These are phyloP conservation scores for Xerocomus spinulosus DNA, from an alignment of 768 basidiomycete genomes.

Conservation along the genomic window DNA sequence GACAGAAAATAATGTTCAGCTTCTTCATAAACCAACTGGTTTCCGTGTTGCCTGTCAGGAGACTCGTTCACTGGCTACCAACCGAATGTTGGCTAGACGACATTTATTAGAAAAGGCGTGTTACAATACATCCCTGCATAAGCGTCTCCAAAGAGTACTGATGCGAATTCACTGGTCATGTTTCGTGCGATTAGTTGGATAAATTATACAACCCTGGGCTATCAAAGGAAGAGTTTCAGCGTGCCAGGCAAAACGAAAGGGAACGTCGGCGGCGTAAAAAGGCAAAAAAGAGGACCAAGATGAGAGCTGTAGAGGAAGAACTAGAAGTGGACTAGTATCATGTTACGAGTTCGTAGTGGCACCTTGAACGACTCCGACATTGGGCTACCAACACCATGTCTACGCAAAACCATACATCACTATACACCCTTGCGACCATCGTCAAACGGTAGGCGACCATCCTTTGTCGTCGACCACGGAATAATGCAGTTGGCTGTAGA, in stretches of 20 bases:
- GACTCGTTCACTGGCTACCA: slow-evolving; percentile 77
- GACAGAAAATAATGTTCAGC: slow-evolving; percentile 85
- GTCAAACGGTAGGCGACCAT: slow-evolving; percentile 64
- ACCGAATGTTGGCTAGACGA: slow-evolving; percentile 72
- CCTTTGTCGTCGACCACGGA: slow-evolving; percentile 4
- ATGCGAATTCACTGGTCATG: slow-evolving; percentile 10
- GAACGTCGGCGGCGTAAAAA: slow-evolving; percentile 75
- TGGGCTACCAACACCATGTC: slow-evolving; percentile 17
- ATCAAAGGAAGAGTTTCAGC: slow-evolving; percentile 62
- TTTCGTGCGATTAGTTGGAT: slow-evolving; percentile 52
- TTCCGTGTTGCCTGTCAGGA: slow-evolving; percentile 85
- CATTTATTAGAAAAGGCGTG: slow-evolving; percentile 72
- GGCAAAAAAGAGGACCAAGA: slow-evolving; percentile 59
- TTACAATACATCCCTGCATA: slow-evolving; percentile 25
- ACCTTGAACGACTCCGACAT: too few relatives aligned
- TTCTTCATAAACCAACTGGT: slow-evolving; percentile 85
- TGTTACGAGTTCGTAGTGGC: slow-evolving; percentile 14
- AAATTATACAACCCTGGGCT: slow-evolving; percentile 68
- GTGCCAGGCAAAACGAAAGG: slow-evolving; percentile 71
- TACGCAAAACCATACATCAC: slow-evolving; percentile 40
- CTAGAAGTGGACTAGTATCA: slow-evolving; percentile 13
- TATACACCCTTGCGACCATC: slow-evolving; percentile 75
- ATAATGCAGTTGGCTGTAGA: slow-evolving; percentile 36
- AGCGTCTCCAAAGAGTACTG: slow-evolving; percentile 12
- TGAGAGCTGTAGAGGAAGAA: slow-evolving; percentile 23